These are phyloP conservation scores for Yamadazyma scolyti DNA, from an alignment of 805 yeast genomes.

Conservation along the genomic window DNA sequence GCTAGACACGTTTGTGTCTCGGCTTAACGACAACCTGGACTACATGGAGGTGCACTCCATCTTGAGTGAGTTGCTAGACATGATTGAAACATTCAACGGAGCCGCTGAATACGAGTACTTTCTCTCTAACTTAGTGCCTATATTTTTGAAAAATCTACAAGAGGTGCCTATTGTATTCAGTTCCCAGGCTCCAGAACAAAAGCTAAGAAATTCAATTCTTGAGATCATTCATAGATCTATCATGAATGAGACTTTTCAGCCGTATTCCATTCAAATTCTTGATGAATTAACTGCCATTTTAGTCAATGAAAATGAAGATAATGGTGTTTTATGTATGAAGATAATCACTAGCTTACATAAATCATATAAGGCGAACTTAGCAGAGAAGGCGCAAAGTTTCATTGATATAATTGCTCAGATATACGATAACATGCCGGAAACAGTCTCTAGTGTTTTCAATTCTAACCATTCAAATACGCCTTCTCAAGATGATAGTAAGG, in stretches of 20 bases:
- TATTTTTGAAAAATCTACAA: slow-evolving; percentile 59
- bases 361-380: slow-evolving; percentile 65
- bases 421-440: slow-evolving; percentile 73
- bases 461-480: slow-evolving; percentile 6
- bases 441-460: slow-evolving; percentile 69
- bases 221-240: slow-evolving; percentile 80
- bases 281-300: slow-evolving; percentile 57
- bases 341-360: slow-evolving; percentile 82
- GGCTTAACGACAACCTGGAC: slow-evolving; percentile 57
- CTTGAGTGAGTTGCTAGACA: slow-evolving; percentile 79
- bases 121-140: slow-evolving; percentile 65
- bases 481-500: slow-evolving; percentile 14
- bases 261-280: slow-evolving; percentile 59
- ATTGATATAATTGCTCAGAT: slow-evolving; percentile 71
- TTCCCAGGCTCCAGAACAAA: slow-evolving; percentile 66
- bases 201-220: slow-evolving; percentile 68
- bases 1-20: slow-evolving; percentile 63
- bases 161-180: slow-evolving; percentile 70
- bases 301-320: slow-evolving; percentile 86
- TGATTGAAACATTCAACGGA: slow-evolving; percentile 78
- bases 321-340: slow-evolving; percentile 88
- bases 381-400: slow-evolving; percentile 74
- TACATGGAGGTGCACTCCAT: slow-evolving; percentile 60
- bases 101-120: slow-evolving; percentile 80
- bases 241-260: slow-evolving; percentile 76